Conservation (phyloP, 2,329 filamentous ascomycete genomes). For the Alternaria alternata region DNA sequence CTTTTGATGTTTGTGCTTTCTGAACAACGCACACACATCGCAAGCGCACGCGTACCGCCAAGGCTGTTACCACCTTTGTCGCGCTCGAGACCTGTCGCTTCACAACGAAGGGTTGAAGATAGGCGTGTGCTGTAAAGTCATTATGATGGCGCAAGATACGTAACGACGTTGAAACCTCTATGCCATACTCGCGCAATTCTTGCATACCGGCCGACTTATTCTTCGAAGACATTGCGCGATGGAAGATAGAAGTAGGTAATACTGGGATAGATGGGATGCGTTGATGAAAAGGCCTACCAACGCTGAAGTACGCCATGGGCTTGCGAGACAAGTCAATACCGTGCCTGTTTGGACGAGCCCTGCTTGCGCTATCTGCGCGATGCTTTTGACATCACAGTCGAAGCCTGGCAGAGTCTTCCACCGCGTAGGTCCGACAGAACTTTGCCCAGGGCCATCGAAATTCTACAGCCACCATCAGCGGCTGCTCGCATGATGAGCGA, state of each 20-base stretch:
- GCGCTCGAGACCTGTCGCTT: background rate
- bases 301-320: no score
- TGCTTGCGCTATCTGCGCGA: background rate
- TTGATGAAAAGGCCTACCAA: background rate
- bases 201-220: background rate
- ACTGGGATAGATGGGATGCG: background rate
- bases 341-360: background rate
- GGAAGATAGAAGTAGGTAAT: fast-evolving
- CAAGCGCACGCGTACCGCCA: background rate
- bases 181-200: no score
- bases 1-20: background rate
- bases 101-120: background rate
- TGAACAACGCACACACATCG: background rate
- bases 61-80: background rate
- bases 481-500: background rate
- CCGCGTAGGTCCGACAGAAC: background rate
- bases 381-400: background rate
- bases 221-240: no score
- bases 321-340: background rate
- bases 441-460: background rate
- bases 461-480: background rate
- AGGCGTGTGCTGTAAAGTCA: no score
- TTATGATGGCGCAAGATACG: background rate
- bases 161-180: no score
- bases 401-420: background rate